Evolutionary conservation across 2,329 filamentous ascomycete species (phyloP), one percentile per base, ranked within the genome.

Genomic region (Hypoxylon sp.): DNA sequence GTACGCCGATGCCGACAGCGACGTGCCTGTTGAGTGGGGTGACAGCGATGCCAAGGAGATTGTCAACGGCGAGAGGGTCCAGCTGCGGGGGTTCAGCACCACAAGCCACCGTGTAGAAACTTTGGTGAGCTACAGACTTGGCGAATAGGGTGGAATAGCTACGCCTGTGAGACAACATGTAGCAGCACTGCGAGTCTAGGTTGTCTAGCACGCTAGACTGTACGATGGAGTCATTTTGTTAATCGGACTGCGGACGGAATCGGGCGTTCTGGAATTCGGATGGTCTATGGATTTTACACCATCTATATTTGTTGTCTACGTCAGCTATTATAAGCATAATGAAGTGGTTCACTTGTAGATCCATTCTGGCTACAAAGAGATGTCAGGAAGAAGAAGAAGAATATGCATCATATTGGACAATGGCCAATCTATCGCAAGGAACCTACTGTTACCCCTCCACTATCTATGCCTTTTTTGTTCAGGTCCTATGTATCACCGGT

Each of bases 1-100:
- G 3, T 99, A 99, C 69, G 94, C 94, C 42, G 93, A 99, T 69
- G 92, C 92, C 12, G 92, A 97, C 73, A 94, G 89, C 51, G 93
- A 97, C 36, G 94, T 99, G 9, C 94, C 94, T 3, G 87, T 99
- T 51, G 94, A 99, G 72, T 99, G 94, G 94, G 94, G 94, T 35
- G 94, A 99, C 75, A 96, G 91, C 63, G 94, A 97, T 72, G 92
- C 93, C 45, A 97, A 96, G 76, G 94, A 99, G 78, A 97, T 99
- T 59, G 79, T 87, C 69, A 90, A 94, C 64, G 93, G 90, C 30
- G 94, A 99, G 78, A 91, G 94, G 69, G 94, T 99, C 20, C 92
- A 97, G 75, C 76, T 99, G 67, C 83, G 94, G 54, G 96, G 93
- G 60, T 99, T 97, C 76, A 97, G 92, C 72, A 99, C 94, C 11